Conservation (phyloP, 1,284 basidiomycete genomes). For the Apiotrichum mycotoxinovorans region DNA sequence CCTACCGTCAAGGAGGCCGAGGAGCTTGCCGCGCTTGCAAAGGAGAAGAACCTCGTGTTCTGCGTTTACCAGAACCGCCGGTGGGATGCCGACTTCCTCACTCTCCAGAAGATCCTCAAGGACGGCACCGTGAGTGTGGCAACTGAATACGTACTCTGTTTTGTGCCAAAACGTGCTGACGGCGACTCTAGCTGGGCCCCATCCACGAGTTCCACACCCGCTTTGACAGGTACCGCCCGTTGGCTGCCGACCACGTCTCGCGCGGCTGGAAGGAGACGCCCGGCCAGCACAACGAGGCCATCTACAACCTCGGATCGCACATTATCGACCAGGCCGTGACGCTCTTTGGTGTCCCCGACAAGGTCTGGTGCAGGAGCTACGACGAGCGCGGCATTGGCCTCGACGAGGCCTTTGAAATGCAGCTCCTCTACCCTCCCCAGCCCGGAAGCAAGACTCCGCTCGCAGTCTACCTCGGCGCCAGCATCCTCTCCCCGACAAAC, state of each 20-base stretch:
- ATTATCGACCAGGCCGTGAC: constrained; percentile 70
- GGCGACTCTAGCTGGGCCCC: constrained; percentile 30
- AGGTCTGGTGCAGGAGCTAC: constrained; percentile 51
- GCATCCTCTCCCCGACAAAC: constrained; percentile 62
- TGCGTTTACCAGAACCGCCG: constrained; percentile 68
- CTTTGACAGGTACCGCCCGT: constrained; percentile 71
- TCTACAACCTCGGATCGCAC: constrained; percentile 54
- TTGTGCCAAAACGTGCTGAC: too few species aligned
- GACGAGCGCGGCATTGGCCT: constrained; percentile 40
- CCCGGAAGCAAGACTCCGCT: constrained; percentile 55
- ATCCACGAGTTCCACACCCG: constrained; percentile 46
- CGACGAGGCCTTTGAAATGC: constrained; percentile 58
- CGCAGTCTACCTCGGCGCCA: constrained; percentile 64
- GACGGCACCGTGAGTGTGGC: constrained; percentile 55
- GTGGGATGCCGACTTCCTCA: constrained; percentile 62
- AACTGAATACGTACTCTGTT: background rate
- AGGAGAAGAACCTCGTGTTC: constrained; percentile 62
- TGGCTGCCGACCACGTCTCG: constrained; percentile 55
- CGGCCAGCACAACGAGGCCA: constrained; percentile 47
- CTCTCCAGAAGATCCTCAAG: constrained; percentile 63
- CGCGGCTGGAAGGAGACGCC: constrained; percentile 52
- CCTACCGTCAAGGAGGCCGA: constrained; percentile 63
- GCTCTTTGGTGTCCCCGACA: constrained; percentile 70
- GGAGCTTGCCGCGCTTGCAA: constrained; percentile 65
- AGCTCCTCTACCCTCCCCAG: constrained; percentile 59